Conservation (phyloP, 2,329 filamentous ascomycete species). For the Penicillium hordei region DNA sequence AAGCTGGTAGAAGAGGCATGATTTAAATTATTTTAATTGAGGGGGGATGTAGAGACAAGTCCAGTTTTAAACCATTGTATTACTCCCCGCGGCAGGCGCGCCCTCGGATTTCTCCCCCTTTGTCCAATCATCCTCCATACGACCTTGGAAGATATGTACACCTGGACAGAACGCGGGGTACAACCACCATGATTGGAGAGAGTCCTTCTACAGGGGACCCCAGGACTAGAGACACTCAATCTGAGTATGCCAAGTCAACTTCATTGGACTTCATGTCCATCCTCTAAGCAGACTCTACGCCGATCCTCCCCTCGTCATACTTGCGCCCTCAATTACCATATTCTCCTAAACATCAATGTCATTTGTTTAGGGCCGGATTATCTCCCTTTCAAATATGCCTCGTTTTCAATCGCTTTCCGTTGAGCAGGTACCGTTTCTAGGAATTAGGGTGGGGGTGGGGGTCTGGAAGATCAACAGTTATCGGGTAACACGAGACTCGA, state of each 20-base stretch:
- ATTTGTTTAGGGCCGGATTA: neutral
- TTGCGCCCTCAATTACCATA: neutral
- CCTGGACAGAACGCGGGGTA: constrained; percentile 16
- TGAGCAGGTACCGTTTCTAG: neutral
- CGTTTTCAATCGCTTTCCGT: neutral
- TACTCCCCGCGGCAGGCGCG: constrained; percentile 7
- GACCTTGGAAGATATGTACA: neutral
- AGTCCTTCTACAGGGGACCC: neutral
- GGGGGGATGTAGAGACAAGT: neutral
- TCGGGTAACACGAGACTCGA: neutral
- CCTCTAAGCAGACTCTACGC: neutral
- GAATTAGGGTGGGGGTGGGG: too few relatives aligned
- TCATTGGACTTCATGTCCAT: neutral
- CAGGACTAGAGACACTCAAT: neutral
- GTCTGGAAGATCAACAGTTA: neutral
- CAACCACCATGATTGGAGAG: constrained; percentile 2
- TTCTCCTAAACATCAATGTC: neutral
- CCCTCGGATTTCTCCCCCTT: neutral
- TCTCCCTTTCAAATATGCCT: neutral
- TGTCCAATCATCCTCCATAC: neutral
- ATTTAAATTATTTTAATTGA: neutral
- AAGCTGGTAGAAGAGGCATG: constrained; percentile 23
- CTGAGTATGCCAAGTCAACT: neutral
- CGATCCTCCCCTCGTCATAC: neutral
- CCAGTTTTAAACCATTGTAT: neutral